These are phyloP conservation scores for Yamadazyma sp. DNA, from an alignment of 1,139 yeast species.

Conservation along the genomic window DNA sequence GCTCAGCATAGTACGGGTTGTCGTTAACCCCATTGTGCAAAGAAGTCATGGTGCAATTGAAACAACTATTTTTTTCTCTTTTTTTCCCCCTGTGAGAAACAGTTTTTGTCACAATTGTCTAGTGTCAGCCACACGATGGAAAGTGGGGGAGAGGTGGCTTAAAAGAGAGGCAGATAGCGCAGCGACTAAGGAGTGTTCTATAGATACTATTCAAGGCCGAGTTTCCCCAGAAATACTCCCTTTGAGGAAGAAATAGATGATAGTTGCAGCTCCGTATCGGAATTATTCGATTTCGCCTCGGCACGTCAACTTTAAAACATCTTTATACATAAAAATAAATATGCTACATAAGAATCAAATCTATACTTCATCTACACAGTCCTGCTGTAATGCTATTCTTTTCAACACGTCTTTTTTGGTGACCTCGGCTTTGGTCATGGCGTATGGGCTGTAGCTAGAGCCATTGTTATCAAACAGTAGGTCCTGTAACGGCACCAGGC, in stretches of 20 bases:
- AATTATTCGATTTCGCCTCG: background rate
- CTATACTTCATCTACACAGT: conserved; percentile 30
- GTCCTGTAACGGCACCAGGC: background rate
- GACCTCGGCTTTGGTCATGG: background rate
- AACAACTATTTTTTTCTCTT: background rate
- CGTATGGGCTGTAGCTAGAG: background rate
- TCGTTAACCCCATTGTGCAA: conserved; percentile 34
- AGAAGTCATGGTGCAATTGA: conserved; percentile 27
- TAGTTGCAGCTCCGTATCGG: no score
- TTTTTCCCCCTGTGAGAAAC: conserved; percentile 1
- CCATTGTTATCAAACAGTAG: background rate
- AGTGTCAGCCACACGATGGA: background rate
- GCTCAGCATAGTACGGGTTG: conserved; percentile 31
- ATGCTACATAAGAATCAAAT: background rate
- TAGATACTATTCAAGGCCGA: no score
- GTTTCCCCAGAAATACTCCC: no score
- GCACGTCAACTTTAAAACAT: background rate
- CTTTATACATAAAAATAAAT: background rate
- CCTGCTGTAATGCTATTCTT: conserved; percentile 44
- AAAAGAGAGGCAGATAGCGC: no score
- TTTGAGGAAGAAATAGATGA: no score
- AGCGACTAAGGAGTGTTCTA: no score
- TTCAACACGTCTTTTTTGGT: conserved; percentile 24
- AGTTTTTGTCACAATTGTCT: background rate
- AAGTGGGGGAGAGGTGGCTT: no score